Evolutionary conservation across 441 rosid species (phyloP).

Genomic region (Euphorbia schlechtendalii): DNA sequence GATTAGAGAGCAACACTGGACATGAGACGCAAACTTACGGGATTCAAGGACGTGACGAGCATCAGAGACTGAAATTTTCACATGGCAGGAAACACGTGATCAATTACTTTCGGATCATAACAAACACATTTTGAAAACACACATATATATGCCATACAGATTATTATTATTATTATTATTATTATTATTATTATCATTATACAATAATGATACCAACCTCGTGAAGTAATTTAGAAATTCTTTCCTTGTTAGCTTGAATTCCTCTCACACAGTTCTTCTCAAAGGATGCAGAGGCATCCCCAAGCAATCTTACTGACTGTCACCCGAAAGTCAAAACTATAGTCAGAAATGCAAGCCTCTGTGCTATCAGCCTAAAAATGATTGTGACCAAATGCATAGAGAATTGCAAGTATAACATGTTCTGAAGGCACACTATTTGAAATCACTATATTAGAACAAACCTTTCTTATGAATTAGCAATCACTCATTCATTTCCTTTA

Average conservation of each 20-base stretch:
- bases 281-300: conserved; percentile 89
- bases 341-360: conserved; percentile 12
- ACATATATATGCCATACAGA: no score
- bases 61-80: conserved; percentile 72
- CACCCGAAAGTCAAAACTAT: conserved; percentile 18
- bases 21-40: conserved; percentile 46
- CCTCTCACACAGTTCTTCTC: conserved; percentile 92
- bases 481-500: neutral
- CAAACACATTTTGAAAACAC: conserved; percentile 1
- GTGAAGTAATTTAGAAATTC: conserved; percentile 78
- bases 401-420: no score
- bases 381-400: neutral
- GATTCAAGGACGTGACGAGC: conserved; percentile 97
- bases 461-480: neutral
- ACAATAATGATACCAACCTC: conserved; percentile 49
- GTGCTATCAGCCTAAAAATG: neutral
- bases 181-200: no score
- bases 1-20: conserved; percentile 3
- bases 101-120: conserved; percentile 6
- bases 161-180: no score
- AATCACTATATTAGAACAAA: no score
- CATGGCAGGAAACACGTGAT: conserved; percentile 11
- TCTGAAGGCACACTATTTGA: neutral
- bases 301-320: conserved; percentile 75
- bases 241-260: conserved; percentile 77